Conservation (phyloP, 2,329 filamentous ascomycete species). For the Aspergillus ustus region DNA sequence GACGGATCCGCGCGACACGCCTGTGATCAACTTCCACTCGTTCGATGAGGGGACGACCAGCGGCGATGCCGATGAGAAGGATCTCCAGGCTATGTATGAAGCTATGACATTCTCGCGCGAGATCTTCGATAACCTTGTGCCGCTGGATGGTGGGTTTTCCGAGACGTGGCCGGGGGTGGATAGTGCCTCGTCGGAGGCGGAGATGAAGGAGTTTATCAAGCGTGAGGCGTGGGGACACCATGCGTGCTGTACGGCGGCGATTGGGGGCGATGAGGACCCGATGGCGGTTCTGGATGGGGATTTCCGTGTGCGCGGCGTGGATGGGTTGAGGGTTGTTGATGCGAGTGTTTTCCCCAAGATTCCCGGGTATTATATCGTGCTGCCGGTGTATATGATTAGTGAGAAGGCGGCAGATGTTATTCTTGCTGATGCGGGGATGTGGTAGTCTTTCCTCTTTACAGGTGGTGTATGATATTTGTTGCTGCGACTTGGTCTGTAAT, state of each 20-base stretch:
- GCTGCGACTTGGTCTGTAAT: too few species aligned
- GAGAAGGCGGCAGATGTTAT: constrained; percentile 69
- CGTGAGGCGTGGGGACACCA: constrained; percentile 63
- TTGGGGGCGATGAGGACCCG: constrained; percentile 58
- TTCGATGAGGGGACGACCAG: constrained; percentile 45
- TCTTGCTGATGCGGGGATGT: constrained; percentile 22
- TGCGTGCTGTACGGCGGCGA: constrained; percentile 59
- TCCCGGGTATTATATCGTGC: constrained; percentile 58
- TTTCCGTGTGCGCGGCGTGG: constrained; percentile 62
- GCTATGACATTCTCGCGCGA: constrained; percentile 58
- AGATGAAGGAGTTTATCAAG: constrained; percentile 55
- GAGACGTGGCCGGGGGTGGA: constrained; percentile 50
- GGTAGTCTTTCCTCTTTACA: not conserved
- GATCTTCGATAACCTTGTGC: constrained; percentile 46
- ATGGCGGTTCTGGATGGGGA: constrained; percentile 61
- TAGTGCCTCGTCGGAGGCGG: constrained; percentile 46
- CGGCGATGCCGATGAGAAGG: constrained; percentile 49
- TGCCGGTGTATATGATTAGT: constrained; percentile 60
- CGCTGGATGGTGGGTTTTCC: constrained; percentile 41
- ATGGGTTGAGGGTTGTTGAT: constrained; percentile 65
- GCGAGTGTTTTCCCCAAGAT: constrained; percentile 62
- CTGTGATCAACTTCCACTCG: constrained; percentile 66
- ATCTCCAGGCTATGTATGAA: constrained; percentile 60
- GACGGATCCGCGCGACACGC: constrained; percentile 65
- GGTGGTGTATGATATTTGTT: not conserved